Evolutionary conservation across 305 asterid species (phyloP).

Genomic region (Solanum hybrid): DNA sequence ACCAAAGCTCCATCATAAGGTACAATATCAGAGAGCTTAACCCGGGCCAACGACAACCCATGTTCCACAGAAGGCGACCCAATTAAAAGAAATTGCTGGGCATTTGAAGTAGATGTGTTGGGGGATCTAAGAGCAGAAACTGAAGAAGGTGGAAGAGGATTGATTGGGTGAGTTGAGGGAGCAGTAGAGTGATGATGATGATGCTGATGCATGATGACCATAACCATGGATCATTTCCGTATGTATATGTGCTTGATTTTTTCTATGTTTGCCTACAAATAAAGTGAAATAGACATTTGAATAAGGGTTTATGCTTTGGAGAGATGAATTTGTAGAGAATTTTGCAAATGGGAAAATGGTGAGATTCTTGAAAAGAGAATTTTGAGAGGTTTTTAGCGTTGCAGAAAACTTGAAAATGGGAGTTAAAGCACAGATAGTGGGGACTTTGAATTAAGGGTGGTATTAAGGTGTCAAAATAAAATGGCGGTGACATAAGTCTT

Average conservation of each 20-base stretch:
- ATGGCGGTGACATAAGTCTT: too few relatives aligned
- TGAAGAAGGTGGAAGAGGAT: conserved; percentile 2
- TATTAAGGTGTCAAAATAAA: too few relatives aligned
- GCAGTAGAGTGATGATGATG: conserved; percentile 12
- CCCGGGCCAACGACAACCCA: conserved; percentile 16
- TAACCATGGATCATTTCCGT: conserved; percentile 16
- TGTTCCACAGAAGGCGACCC: neutral
- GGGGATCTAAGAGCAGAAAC: conserved; percentile 11
- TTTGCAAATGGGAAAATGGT: neutral
- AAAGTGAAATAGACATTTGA: neutral
- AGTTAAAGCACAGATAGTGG: neutral
- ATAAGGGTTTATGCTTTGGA: neutral
- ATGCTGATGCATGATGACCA: conserved; percentile 14
- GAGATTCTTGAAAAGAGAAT: neutral
- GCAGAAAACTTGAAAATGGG: neutral
- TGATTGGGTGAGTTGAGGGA: conserved; percentile 4
- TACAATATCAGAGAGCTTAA: conserved; percentile 59
- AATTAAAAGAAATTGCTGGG: conserved; percentile 1
- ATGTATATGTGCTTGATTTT: neutral
- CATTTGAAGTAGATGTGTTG: neutral
- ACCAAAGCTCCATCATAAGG: conserved; percentile 75
- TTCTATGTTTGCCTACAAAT: neutral
- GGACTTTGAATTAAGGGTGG: too few relatives aligned
- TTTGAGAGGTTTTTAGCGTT: neutral
- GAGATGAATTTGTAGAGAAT: neutral